Base-by-base conservation (phyloP, 2,329 filamentous ascomycete genomes). In the Hymenoscyphus fructigenus region DNA sequence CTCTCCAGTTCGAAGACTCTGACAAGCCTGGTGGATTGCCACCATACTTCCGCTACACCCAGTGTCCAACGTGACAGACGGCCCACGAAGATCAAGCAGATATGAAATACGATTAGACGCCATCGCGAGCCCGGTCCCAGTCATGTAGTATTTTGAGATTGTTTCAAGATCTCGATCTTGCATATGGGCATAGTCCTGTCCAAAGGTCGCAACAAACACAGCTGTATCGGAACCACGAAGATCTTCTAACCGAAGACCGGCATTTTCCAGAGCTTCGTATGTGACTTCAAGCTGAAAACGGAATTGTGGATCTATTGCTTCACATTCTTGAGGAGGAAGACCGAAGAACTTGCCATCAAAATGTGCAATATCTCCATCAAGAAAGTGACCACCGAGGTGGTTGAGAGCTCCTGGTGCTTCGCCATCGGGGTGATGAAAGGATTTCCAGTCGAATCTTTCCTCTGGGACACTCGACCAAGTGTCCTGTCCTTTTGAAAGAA, bases 121-220 rank as follows among this genome's bases (percentile, higher is more conserved):
- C 74, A 85, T 83, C 10, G 82, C 70, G 1, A 72, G 68, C 20
- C 74, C 75, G 28, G 74, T 75, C 2, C 77, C 77, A 4, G 76
- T 76, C 1, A 74, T 68, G 14, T 63, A n/a, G 61, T 76, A 77
- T 44, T 76, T 75, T 57, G 73, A 70, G 2, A 63, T 38, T 3
- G 41, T n/a, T 17, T 63, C 58, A 32, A 55, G 55, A 55, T 67
- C 66, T 66, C 64, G 4, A 60, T 67, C 9, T 62, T 69, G n/a
- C 53, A 66, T 66, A 14, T 50, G 20, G n/a, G 55, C 53, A 38
- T 67, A 67, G 41, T 64, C 64, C 32, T 20, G 32, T 6, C 7
- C 79, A 78, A 59, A 63, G 58, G 32, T 56, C 10, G 81, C 78
- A 0, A 82, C 82, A 67, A 85, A 83, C 66, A 80, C 84, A 0